A percentile compares a stretch with the other conserved stretches of the same genome.
Evolutionary conservation across 73 alveolate species (phyloP).

Genomic region (Tetrahymena malaccensis): DNA sequence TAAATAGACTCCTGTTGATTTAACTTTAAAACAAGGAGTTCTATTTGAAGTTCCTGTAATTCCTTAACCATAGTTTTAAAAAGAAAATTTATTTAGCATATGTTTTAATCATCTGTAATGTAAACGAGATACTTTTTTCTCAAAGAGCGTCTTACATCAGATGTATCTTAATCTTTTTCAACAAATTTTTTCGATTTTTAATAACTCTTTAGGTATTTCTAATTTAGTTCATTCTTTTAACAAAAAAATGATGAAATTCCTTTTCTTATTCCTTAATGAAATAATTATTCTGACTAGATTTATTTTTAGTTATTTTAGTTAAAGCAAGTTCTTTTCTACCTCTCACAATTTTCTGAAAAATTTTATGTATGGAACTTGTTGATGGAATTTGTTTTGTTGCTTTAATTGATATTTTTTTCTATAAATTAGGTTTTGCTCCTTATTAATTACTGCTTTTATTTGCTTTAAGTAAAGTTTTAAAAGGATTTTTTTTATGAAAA

Average conservation of each 20-base stretch:
- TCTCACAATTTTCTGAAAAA: neutral
- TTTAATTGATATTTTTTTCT: too few species aligned
- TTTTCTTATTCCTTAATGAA: neutral
- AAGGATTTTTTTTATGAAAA: too few species aligned
- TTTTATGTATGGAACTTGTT: neutral
- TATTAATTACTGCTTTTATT: neutral
- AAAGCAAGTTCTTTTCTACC: neutral
- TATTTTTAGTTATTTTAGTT: neutral
- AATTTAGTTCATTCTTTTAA: neutral
- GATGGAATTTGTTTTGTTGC: too few species aligned
- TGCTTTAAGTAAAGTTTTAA: neutral
- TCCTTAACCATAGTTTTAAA: neutral
- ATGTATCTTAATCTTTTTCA: neutral
- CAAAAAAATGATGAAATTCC: neutral
- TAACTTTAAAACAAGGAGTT: neutral
- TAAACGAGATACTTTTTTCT: neutral
- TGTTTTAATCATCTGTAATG: neutral
- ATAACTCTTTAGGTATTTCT: neutral
- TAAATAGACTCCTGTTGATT: neutral
- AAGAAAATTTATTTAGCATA: neutral
- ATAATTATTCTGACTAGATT: neutral
- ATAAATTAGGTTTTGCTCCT: neutral
- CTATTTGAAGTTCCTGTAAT: neutral
- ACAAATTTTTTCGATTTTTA: neutral
- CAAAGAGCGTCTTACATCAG: neutral